These are phyloP conservation scores for Phlebopus sp. DNA, from an alignment of 1,284 basidiomycete genomes.

Conservation along the genomic window DNA sequence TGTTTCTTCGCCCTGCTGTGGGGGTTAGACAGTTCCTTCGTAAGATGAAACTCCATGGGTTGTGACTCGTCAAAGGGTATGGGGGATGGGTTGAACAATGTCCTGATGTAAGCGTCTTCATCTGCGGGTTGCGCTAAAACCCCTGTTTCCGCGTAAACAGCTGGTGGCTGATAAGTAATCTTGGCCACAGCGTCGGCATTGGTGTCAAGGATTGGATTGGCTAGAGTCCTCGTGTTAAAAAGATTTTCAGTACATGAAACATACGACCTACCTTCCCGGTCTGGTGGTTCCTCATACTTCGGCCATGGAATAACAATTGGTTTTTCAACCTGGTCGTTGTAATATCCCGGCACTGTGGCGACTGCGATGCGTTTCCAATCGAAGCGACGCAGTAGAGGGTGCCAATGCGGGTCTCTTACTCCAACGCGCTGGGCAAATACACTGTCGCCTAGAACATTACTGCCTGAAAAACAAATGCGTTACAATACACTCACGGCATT, in stretches of 20 bases:
- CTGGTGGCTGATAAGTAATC: constrained; percentile 65
- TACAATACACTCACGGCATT: constrained; percentile 38
- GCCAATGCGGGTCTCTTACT: constrained; percentile 57
- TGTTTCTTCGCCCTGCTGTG: constrained; percentile 79
- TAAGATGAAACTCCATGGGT: constrained; percentile 63
- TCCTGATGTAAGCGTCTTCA: constrained; percentile 58
- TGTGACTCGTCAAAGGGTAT: constrained; percentile 45
- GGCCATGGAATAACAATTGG: constrained; percentile 69
- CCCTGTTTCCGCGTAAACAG: constrained; percentile 35
- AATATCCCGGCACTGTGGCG: constrained; percentile 58
- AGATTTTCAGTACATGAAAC: background rate
- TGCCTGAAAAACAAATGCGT: constrained; percentile 45
- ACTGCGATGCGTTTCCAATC: constrained; percentile 68
- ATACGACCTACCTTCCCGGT: constrained; percentile 46
- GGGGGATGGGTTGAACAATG: constrained; percentile 47
- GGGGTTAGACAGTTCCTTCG: constrained; percentile 71
- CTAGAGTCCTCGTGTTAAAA: constrained; percentile 32
- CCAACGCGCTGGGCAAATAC: constrained; percentile 73
- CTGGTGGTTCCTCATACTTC: constrained; percentile 39
- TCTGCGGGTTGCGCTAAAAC: constrained; percentile 39
- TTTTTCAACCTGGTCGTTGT: constrained; percentile 38
- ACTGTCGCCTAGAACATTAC: constrained; percentile 35
- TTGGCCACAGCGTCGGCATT: constrained; percentile 51
- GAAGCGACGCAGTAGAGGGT: constrained; percentile 47
- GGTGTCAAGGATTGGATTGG: constrained; percentile 56